These are phyloP conservation scores for Epichloe bromicola DNA, from an alignment of 2,329 filamentous ascomycete species.

Conservation along the genomic window DNA sequence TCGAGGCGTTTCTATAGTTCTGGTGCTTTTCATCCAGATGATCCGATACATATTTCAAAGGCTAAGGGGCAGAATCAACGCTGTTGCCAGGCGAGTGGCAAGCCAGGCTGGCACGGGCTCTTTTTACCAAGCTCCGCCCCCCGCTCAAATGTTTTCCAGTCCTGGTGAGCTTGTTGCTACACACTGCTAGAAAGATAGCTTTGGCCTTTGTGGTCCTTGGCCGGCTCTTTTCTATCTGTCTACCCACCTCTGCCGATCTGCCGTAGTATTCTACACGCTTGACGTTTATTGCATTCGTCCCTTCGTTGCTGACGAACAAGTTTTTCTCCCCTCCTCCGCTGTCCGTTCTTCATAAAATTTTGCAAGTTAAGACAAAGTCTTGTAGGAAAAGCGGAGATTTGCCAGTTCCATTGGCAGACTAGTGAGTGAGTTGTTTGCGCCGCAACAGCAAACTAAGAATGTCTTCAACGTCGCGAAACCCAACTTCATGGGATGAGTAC, in stretches of 20 bases:
- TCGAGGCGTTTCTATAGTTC: too few species aligned
- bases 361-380: not conserved
- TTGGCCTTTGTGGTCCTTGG: not conserved
- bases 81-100: too few species aligned
- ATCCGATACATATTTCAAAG: too few species aligned
- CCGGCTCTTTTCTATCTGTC: not conserved
- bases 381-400: not conserved
- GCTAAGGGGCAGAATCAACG: too few species aligned
- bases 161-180: not conserved
- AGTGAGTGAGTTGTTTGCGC: not conserved
- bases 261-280: not conserved
- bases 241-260: not conserved
- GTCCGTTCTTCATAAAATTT: too few species aligned
- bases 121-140: not conserved
- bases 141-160: not conserved
- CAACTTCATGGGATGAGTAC: constrained; percentile 34
- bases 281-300: not conserved
- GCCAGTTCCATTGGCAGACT: not conserved
- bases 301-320: not conserved
- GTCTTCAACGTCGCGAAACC: constrained; percentile 19
- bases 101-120: too few species aligned
- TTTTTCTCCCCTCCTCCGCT: too few species aligned
- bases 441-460: not conserved
- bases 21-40: too few species aligned
- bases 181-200: too few species aligned